phyloP scores from a whole-genome alignment of 495 filamentous ascomycete genomes.

The Neurospora pannonica region DNA sequence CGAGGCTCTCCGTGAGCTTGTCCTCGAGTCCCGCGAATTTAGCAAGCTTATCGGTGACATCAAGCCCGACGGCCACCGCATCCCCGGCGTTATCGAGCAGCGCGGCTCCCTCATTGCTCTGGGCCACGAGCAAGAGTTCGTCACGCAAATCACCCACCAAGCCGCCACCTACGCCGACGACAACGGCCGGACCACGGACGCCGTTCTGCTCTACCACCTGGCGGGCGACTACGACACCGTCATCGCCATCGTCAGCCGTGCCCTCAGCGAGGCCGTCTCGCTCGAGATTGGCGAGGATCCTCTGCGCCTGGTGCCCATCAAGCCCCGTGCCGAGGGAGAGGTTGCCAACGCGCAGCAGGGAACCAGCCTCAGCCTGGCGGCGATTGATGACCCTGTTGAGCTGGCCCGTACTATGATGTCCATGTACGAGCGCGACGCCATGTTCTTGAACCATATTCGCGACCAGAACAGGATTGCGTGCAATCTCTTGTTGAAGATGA shows the following conservation, averaged over 20 bases:
- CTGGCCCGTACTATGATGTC: conserved; percentile 70
- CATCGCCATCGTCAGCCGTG: conserved; percentile 75
- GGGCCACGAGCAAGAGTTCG: conserved; percentile 67
- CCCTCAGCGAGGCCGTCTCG: conserved; percentile 79
- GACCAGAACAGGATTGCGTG: conserved; percentile 60
- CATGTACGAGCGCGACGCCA: conserved; percentile 66
- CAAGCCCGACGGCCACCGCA: conserved; percentile 65
- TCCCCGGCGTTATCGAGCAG: conserved; percentile 80
- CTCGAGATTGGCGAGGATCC: conserved; percentile 70
- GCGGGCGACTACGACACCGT: conserved; percentile 92
- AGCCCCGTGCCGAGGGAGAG: conserved; percentile 43
- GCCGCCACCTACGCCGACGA: conserved; percentile 89
- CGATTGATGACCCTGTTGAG: conserved; percentile 75
- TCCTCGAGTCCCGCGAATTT: conserved; percentile 89
- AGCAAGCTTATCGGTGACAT: conserved; percentile 90
- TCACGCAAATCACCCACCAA: conserved; percentile 77
- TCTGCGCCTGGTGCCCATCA: conserved; percentile 67
- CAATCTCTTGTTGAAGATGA: conserved; percentile 64
- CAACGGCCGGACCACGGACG: conserved; percentile 83
- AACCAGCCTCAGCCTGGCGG: conserved; percentile 69
- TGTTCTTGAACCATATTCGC: conserved; percentile 62
- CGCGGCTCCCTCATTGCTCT: conserved; percentile 78
- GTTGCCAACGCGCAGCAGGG: conserved; percentile 24
- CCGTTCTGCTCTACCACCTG: conserved; percentile 87
- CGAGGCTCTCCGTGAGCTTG: conserved; percentile 88